These are phyloP conservation scores for Mycena indigotica DNA, from an alignment of 768 basidiomycete species.

Conservation along the genomic window DNA sequence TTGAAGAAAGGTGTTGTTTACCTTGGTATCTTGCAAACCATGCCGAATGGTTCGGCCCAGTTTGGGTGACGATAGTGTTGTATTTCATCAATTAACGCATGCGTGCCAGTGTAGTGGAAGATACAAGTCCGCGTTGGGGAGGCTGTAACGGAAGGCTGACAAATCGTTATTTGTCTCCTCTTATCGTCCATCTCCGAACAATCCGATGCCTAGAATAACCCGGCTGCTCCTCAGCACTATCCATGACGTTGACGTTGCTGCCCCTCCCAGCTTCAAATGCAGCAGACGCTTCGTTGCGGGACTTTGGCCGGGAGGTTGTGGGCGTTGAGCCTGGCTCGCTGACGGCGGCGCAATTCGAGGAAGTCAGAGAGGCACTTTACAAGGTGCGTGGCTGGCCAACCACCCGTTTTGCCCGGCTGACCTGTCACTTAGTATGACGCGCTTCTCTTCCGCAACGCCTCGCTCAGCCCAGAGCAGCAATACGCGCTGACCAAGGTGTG, in stretches of 20 bases:
- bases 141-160: no score
- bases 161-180: no score
- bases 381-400: constrained; percentile 48
- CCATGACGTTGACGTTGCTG: constrained; percentile 67
- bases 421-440: constrained; percentile 55
- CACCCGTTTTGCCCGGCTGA: background rate
- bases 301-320: constrained; percentile 78
- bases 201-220: no score
- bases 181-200: no score
- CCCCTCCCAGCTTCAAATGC: constrained; percentile 74
- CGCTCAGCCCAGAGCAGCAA: constrained; percentile 79
- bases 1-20: no score
- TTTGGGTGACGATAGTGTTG: no score
- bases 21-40: no score
- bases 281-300: constrained; percentile 64
- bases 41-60: no score
- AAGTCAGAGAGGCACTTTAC: constrained; percentile 75
- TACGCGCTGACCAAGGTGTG: constrained; percentile 81
- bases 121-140: no score
- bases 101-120: no score
- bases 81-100: no score
- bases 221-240: no score
- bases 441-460: constrained; percentile 72
- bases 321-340: constrained; percentile 70
- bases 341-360: constrained; percentile 59